Evolutionary conservation across 2,329 filamentous ascomycete species (phyloP).

Genomic region (Tolypocladium amazonense): DNA sequence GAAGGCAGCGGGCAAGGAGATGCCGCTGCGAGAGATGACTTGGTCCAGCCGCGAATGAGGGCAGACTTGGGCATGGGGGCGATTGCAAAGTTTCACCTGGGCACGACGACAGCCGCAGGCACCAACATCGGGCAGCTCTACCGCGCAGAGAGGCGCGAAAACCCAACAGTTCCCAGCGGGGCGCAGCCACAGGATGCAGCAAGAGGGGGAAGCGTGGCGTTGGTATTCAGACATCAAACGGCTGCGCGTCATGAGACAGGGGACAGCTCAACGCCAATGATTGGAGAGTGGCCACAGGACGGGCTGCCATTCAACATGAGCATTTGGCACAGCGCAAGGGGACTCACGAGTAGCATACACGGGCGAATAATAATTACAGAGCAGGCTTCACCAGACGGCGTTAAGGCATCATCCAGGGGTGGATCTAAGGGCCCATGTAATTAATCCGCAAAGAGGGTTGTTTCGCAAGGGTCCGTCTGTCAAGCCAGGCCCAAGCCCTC

Average conservation of each 20-base stretch:
- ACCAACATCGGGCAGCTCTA: not conserved
- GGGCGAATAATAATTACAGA: not conserved
- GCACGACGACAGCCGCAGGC: not conserved
- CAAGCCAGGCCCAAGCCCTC: not conserved
- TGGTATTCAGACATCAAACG: constrained; percentile 1
- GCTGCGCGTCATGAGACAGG: not conserved
- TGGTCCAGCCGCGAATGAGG: constrained; percentile 47
- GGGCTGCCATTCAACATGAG: constrained; percentile 4
- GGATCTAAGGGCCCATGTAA: not conserved
- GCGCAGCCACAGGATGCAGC: not conserved
- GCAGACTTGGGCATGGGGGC: not conserved
- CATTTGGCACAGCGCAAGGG: not conserved
- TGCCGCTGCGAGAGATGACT: constrained; percentile 65
- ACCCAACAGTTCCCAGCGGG: not conserved
- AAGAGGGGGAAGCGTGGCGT: not conserved
- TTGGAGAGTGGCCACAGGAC: constrained; percentile 1
- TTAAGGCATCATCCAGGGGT: not conserved
- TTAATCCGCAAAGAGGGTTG: not conserved
- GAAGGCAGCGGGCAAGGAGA: constrained; percentile 37
- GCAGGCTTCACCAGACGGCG: not conserved
- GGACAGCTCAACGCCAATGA: constrained; percentile 2
- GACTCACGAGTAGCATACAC: not conserved
- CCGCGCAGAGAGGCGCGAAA: not conserved
- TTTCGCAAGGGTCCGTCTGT: not conserved
- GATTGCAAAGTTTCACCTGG: not conserved